Base-by-base conservation (phyloP, 2,329 filamentous ascomycete genomes). In the Pseudomassariella vexata region DNA sequence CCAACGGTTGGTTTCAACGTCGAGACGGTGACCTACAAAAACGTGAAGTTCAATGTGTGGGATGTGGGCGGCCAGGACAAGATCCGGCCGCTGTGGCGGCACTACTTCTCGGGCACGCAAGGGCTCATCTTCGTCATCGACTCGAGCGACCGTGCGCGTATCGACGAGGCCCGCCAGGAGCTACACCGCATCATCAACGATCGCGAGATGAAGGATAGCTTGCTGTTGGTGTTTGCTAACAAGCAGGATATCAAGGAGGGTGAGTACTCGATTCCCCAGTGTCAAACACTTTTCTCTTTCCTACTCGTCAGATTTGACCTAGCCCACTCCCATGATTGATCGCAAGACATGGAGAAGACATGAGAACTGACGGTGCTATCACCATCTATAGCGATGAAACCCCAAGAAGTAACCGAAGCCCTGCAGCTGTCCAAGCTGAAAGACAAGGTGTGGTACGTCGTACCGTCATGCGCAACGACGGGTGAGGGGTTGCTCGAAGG, bases 21-120 rank as follows among this genome's bases (percentile, higher is more conserved):
- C 63, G 90, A 96, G 73, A 94, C 88, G 5, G 89, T 96, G 53
- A 94, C 89, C 48, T 95, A 95, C 73, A 95, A 95, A 76, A 96
- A 96, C 63, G 89, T 95, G 65, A 94, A 95, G 66, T 96, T 96
- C 73, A 96, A 94, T 54, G 90, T 96, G 43, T 96, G 90, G 90
- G 90, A 96, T 70, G 90, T 96, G 39, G 90, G 90, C 63, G 90
- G 90, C 45, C 90, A 96, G 73, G 90, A 96, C 76, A 96, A 96
- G 81, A 96, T 96, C 56, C 78, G 90, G 47, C 90, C 90, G 42
- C 70, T 96, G 40, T 96, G 90, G 90, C 82, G 90, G 65, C 90
- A 96, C 71, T 96, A 96, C 70, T 96, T 94, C 59, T 84, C 57
- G 92, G 82, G 89, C 55, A 96, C 92, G 38, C 92, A 96, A 69